Base-by-base conservation (phyloP, 257 asterid genomes). In the Solanum piurae region DNA sequence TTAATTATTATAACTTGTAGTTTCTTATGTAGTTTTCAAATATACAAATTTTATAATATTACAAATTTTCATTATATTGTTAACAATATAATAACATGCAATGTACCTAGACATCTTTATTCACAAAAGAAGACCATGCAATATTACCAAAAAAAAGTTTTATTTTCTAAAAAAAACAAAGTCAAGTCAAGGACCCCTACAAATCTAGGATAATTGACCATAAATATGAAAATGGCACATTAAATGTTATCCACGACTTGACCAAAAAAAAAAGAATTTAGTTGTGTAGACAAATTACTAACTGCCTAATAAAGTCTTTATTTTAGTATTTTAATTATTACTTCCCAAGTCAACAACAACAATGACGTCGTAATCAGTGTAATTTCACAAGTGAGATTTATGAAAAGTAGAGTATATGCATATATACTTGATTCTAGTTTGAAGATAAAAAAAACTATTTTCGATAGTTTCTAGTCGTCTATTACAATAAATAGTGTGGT, bases 101-200 rank as follows among this genome's bases (percentile, higher is more conserved):
- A 44, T 79, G 85, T 14, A 79, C 42, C 85, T 80, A 80, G 68
- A 80, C 85, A 49, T 29, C 9, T 80, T 80, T 46, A 80, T 33
- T 46, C 27, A 14, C 85, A 16, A 46, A 27, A 27, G 12, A 79
- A 13, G 5, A 25, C 27, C 66, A 44, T 44, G 66, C 66, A 79
- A 79, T 4, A 14, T 7, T 44, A 44, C 14, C 29, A 77, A 79
- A 74, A 7, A n/a, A 40, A 12, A 4, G 23, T 14, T 52, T 52
- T 49, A 1, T 2, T 5, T 49, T 9, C 12, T 4, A 12, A 12
- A 13, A 1, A 46, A 5, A 46, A 13, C 0, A 62, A 12, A 13
- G 84, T 42, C 38, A 79, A 42, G 25, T 76, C 60, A n/a, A 42
- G 62, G n/a, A 25, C 13, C 83, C 34, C 12, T 12, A 40, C 2